Evolutionary conservation across 73 alveolate genomes (phyloP).

Genomic region (Tetrahymena borealis): DNA sequence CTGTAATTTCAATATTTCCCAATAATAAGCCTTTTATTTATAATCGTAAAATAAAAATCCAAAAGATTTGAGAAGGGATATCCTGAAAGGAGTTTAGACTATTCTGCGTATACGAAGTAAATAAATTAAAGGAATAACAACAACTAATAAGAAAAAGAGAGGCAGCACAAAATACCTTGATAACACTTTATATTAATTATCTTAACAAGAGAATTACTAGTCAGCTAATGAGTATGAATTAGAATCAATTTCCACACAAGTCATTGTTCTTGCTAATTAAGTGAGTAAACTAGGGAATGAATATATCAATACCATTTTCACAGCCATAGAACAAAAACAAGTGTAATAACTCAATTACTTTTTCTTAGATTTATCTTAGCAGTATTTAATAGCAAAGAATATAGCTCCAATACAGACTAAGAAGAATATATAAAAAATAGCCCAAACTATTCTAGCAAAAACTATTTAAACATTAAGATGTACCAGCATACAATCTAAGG

Average conservation of each 20-base stretch:
- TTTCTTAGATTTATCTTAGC: neutral
- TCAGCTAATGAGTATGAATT: neutral
- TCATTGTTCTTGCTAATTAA: neutral
- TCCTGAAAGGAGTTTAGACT: neutral
- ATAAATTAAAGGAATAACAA: neutral
- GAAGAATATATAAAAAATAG: neutral
- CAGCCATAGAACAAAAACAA: neutral
- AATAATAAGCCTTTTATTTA: neutral
- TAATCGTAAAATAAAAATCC: neutral
- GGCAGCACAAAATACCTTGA: neutral
- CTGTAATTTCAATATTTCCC: neutral
- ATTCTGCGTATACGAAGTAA: neutral
- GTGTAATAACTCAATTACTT: neutral
- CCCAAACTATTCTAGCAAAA: neutral
- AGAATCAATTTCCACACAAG: neutral
- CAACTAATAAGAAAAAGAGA: neutral
- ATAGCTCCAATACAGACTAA: neutral
- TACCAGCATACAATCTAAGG: neutral
- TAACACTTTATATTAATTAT: neutral
- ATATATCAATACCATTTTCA: neutral
- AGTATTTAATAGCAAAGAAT: neutral
- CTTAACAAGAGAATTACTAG: neutral
- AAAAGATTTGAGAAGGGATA: neutral
- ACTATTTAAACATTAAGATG: neutral
- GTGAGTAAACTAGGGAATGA: neutral